Evolutionary conservation across 805 yeast species (phyloP).

Genomic region (Myxozyma mucilagina): DNA sequence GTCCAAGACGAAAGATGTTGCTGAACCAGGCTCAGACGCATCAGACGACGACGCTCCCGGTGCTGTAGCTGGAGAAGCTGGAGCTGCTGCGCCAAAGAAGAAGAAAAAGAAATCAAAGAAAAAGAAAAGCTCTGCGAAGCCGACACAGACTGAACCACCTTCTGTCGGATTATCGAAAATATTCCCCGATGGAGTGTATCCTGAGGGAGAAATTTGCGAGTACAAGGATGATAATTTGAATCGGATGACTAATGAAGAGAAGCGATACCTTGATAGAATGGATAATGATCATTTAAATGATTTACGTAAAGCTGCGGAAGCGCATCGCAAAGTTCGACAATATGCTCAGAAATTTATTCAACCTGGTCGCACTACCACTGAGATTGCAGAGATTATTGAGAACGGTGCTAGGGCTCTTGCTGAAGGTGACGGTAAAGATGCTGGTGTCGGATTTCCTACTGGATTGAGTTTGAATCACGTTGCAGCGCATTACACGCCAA

Average conservation of each 20-base stretch:
- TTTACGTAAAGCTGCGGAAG: slow-evolving; percentile 92
- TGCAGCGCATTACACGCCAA: slow-evolving; percentile 98
- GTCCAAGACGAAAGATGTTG: slow-evolving; percentile 28
- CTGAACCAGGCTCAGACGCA: slow-evolving; percentile 41
- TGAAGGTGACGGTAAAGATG: slow-evolving; percentile 56
- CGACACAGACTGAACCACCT: slow-evolving; percentile 47
- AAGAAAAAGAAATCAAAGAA: slow-evolving; percentile 49
- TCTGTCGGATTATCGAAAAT: slow-evolving; percentile 63
- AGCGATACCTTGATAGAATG: slow-evolving; percentile 70
- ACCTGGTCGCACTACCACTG: slow-evolving; percentile 92
- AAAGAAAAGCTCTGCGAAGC: slow-evolving; percentile 12
- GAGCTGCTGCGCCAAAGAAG: slow-evolving; percentile 52
- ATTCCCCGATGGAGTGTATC: slow-evolving; percentile 72
- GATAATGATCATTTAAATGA: slow-evolving; percentile 71
- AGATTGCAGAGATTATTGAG: slow-evolving; percentile 87
- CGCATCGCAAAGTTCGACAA: slow-evolving; percentile 86
- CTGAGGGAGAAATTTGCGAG: slow-evolving; percentile 86
- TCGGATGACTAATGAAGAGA: slow-evolving; percentile 84
- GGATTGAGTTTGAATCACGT: slow-evolving; percentile 90
- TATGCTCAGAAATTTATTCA: slow-evolving; percentile 70
- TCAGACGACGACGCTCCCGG: slow-evolving; percentile 38
- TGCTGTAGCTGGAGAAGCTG: slow-evolving; percentile 34
- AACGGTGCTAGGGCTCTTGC: slow-evolving; percentile 75
- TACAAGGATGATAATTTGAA: slow-evolving; percentile 64
- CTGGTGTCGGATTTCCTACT: slow-evolving; percentile 98